phyloP scores from a whole-genome alignment of 176 grass and related monocot genomes.

The Carex kokanica region DNA sequence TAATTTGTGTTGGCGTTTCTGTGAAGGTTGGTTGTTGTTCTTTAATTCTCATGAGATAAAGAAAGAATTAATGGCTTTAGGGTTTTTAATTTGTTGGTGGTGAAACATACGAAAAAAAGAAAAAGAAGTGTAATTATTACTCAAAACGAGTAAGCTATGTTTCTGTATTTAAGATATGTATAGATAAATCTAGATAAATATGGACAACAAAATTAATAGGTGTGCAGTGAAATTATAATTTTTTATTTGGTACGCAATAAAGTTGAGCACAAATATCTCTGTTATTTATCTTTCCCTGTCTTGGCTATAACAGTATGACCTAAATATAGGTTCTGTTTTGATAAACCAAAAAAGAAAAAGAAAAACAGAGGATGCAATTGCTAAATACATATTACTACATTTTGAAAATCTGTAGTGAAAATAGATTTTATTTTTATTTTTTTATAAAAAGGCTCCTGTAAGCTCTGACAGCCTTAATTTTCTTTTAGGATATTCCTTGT shows the following conservation, averaged over 20 bases:
- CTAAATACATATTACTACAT: background rate
- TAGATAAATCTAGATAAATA: background rate
- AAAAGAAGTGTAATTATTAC: background rate
- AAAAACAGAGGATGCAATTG: background rate
- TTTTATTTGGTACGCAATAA: background rate
- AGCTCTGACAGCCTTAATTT: too few relatives aligned
- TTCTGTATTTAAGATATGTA: background rate
- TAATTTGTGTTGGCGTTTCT: background rate
- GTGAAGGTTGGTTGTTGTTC: background rate
- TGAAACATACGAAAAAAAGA: background rate
- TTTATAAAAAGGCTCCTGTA: too few relatives aligned
- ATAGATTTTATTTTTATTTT: too few relatives aligned
- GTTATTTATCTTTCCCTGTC: background rate
- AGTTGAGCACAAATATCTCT: background rate
- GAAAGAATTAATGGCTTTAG: background rate
- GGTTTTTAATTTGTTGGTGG: background rate
- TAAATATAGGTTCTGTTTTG: background rate
- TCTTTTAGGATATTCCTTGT: too few relatives aligned
- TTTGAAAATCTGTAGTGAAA: too few relatives aligned
- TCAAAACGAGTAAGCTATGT: background rate
- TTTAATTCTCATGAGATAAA: conserved; percentile 1
- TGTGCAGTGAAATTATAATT: background rate
- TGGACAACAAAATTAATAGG: background rate
- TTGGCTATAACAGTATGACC: background rate
- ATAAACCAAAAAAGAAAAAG: background rate